Evolutionary conservation across 164 flowering plant species (phyloP), one percentile per base, ranked within the genome.

Genomic region (Dillenia turbinata): DNA sequence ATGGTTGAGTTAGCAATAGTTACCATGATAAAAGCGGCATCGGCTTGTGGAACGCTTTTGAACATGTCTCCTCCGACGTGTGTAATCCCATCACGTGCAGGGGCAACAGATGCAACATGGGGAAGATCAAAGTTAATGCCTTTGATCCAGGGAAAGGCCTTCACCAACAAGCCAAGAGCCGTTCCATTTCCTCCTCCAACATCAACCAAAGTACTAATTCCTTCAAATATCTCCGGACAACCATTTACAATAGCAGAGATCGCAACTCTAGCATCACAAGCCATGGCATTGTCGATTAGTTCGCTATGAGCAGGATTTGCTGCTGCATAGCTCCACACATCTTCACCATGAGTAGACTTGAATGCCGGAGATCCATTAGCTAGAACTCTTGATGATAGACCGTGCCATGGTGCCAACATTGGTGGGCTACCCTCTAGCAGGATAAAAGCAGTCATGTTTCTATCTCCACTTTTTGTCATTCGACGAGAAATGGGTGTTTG

Each of bases 91-190:
- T 62, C 60, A 24, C 52, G 56, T 16, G 44, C 11, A 1, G 62
- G 68, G 1, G 79, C 80, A 13, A 46, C 68, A 8, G 79, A 57
- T 2, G 75, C 75, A 33, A 79, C 92, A 64, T 84, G 87, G 43
- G 86, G 86, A 49, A 85, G 87, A 67, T 86, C 89, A 45, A 83
- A 86, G 65, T 86, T 86, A 48, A 80, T 78, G 51, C 81, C 87
- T 11, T 62, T 66, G 13, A 84, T 74, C 82, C 78, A 71, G 5
- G 89, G 89, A 54, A 71, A 82, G 3, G 82, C 75, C 77, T 76
- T 61, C 0, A 80, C 75, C 65, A 83, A 16, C 44, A 63, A 12
- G 1, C 72, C 0, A 16, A 79, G 44, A 12, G 81, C 46, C 8
- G 87, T 83, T 19, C 89, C 86, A 69, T 75, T 64, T 0, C 83